Percentiles rank a stretch among this genome's conserved stretches.
Conservation (phyloP, 164 flowering plant genomes). For the Cinnamomum chago region DNA sequence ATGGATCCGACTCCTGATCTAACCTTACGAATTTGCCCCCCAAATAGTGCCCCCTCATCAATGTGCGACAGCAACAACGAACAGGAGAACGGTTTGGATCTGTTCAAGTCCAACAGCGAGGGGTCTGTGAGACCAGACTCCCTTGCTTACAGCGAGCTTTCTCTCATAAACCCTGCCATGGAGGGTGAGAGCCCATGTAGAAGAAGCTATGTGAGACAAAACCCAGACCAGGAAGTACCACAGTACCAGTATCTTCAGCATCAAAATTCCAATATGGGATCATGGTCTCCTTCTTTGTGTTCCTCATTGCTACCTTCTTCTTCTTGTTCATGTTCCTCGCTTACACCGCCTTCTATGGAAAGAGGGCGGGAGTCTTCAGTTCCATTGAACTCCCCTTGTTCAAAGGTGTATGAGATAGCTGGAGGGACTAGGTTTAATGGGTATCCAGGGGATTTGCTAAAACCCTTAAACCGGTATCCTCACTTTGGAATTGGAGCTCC, state of each 20-base stretch:
- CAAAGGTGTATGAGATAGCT: conserved; percentile 24
- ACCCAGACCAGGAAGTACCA: conserved; percentile 7
- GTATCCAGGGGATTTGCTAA: conserved; percentile 24
- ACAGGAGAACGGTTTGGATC: conserved; percentile 18
- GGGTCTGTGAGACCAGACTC: conserved; percentile 8
- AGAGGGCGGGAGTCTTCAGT: conserved; percentile 29
- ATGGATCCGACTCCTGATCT: conserved; percentile 52
- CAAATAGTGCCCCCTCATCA: conserved; percentile 21
- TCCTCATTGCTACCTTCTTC: conserved; percentile 1
- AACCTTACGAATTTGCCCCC: conserved; percentile 60
- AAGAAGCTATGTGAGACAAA: conserved; percentile 17
- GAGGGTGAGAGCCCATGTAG: conserved; percentile 18
- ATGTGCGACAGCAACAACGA: conserved; percentile 3
- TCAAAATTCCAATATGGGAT: conserved; percentile 28
- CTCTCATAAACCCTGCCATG: conserved; percentile 25
- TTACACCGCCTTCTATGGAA: conserved; percentile 26
- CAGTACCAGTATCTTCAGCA: conserved; percentile 7
- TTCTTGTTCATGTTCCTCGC: conserved; percentile 12
- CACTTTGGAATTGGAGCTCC: conserved; percentile 27
- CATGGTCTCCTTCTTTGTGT: conserved; percentile 13
- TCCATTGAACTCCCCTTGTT: conserved; percentile 11
- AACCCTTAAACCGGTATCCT: conserved; percentile 28
- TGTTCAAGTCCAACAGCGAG: conserved; percentile 17
- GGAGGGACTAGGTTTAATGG: conserved; percentile 31
- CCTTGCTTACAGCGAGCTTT: conserved; percentile 40